Evolutionary conservation across 1,284 basidiomycete genomes (phyloP), one percentile per base, ranked within the genome.

Genomic region (Ceratobasidium sp.): DNA sequence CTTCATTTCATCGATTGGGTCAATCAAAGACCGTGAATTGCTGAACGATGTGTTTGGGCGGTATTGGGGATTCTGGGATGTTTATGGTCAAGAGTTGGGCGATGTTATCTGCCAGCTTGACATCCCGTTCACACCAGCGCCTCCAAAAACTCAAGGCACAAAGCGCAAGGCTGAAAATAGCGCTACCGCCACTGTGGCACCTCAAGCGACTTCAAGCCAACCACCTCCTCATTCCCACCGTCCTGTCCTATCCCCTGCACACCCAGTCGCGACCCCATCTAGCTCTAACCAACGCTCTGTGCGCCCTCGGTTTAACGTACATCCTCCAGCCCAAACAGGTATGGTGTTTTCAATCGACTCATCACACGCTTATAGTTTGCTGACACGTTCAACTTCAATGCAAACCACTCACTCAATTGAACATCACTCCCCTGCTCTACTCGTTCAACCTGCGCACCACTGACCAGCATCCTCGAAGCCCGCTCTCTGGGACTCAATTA

Each of bases 151-250:
- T 11, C 61, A 37, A 42, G 61, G n/a, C 2, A 28, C 61, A 13
- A 64, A 64, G 56, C 28, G 56, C 10, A 64, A 64, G 61, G 61
- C 37, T 45, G 37, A 61, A 23, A 39, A n/a, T 56, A 11, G 6
- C 31, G 56, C 13, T 20, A 31, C 56, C 31, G 23, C 28, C 31
- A 56, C 10, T 6, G 15, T 26, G 15, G 56, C 56, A 15, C 56
- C 31, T 2, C 31, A 33, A 60, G 56, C 56, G 7, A 35, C 56
- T 28, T 35, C 31, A 35, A 60, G 56, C 17, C 28, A 31, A 51
- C 23, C 49, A n/a, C 17, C 8, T 51, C 5, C 8, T 23, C 23
- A 11, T n/a, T 51, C 49, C 49, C 49, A 20, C n/a, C 49, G 17
- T 31, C 53, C 53, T 26, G 20, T 8, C 31, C 23, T 28, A 5